Base-by-base conservation (phyloP, 2,329 filamentous ascomycete genomes). In the Scedosporium dehoogii region DNA sequence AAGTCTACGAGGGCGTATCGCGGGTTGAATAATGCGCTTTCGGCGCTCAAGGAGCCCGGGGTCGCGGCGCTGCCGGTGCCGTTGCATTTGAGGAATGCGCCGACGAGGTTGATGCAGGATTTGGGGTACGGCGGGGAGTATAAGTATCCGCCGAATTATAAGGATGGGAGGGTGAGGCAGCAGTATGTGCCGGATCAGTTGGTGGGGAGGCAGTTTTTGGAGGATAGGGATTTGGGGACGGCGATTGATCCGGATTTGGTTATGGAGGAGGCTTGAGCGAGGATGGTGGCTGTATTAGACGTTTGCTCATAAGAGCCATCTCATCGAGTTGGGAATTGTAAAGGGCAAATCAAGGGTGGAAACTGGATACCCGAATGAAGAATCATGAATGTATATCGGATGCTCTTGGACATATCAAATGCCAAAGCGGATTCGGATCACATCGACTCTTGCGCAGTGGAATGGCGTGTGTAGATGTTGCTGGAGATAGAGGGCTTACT, bases 111-210 rank as follows among this genome's bases (percentile, higher is more conserved):
- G 66, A 96, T 99, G 93, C 90, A 92, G 69, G 93, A 97, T 67
- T 77, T 97, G 67, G 93, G 91, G 0, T 96, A 92, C 70, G 92
- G 92, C 0, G 87, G 86, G 59, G 90, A 92, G 72, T 99, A 99
- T 75, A 97, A 97, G 74, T 97, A 99, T 71, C 96, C 96, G 67
- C 94, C 94, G 0, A 90, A 96, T 68, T 99, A 93, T 70, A 76
- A 83, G 59, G 85, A 92, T 64, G 94, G 94, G 0, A 84, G 78
- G 67, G 93, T 97, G 0, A 82, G 79, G 66, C 94, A 99, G 76
- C 89, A 92, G 25, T 99, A 97, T 74, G 74, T 99, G n/a, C 94
- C 94, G 0, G 87, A 91, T 10, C 83, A 83, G 62, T 73, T 99
- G 6, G 73, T 78, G 42, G 91, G 87, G 0, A 81, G 89, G 58